phyloP scores from a whole-genome alignment of 2,329 filamentous ascomycete genomes.

The Alternaria brassicae region DNA sequence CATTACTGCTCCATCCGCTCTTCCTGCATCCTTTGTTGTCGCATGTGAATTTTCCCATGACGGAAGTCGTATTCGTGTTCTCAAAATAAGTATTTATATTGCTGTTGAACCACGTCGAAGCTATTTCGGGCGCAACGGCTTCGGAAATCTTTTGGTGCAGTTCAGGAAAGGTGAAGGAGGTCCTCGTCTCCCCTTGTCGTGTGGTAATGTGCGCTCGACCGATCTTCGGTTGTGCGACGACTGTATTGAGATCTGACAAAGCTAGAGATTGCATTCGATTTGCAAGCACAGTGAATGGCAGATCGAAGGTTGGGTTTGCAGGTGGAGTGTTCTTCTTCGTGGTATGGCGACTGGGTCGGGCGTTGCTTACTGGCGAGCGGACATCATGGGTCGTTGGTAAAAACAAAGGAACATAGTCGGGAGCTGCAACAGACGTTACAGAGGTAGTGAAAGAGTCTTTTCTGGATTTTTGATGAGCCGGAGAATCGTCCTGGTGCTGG shows the following conservation, averaged over 20 bases:
- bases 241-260: background rate
- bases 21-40: constrained; percentile 19
- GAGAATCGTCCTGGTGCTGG: constrained; percentile 10
- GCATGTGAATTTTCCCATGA: constrained; percentile 30
- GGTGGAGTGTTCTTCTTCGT: background rate
- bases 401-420: background rate
- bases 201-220: background rate
- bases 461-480: constrained; percentile 3
- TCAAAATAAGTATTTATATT: constrained; percentile 2
- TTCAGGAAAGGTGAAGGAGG: constrained; percentile 10
- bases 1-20: constrained; percentile 19
- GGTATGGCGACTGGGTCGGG: background rate
- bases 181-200: background rate
- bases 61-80: constrained; percentile 1
- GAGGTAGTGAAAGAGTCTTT: background rate
- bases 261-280: background rate
- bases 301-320: background rate
- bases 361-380: background rate
- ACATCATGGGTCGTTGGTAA: background rate
- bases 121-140: constrained; percentile 1
- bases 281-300: background rate
- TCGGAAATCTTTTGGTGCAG: constrained; percentile 6
- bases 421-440: background rate
- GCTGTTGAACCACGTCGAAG: constrained; percentile 9
- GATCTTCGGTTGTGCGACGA: background rate